Evolutionary conservation across 805 yeast genomes (phyloP).

Genomic region (Osmozyma mogii): DNA sequence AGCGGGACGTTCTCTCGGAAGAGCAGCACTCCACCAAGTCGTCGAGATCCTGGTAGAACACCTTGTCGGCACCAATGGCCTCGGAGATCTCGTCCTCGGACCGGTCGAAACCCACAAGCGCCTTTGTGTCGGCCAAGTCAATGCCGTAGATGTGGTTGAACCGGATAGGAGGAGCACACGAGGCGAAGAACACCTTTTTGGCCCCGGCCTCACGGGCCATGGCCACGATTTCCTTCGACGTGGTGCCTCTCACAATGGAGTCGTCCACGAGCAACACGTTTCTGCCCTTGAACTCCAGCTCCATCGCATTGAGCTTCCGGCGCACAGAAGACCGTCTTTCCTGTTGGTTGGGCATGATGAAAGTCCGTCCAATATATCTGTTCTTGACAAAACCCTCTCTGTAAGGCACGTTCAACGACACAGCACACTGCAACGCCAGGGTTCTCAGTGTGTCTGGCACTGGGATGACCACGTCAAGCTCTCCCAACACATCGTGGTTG

Average conservation of each 20-base stretch:
- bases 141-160: constrained; percentile 95
- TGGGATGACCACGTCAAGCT: constrained; percentile 91
- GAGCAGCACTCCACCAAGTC: constrained; percentile 79
- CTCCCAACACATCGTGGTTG: constrained; percentile 35
- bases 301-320: constrained; percentile 94
- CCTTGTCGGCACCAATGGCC: constrained; percentile 83
- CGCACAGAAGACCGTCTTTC: constrained; percentile 92
- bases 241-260: constrained; percentile 95
- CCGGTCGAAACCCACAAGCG: constrained; percentile 80
- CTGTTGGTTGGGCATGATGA: constrained; percentile 96
- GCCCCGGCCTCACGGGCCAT: constrained; percentile 99
- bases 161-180: constrained; percentile 98
- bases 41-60: constrained; percentile 77
- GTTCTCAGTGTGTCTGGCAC: constrained; percentile 99
- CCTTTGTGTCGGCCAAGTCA: constrained; percentile 91
- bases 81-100: constrained; percentile 67
- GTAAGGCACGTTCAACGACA: constrained; percentile 69
- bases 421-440: constrained; percentile 88
- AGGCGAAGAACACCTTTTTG: constrained; percentile 86
- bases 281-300: constrained; percentile 76
- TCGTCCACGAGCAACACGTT: constrained; percentile 91
- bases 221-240: constrained; percentile 89
- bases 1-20: constrained; percentile 45
- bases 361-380: constrained; percentile 94
- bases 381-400: constrained; percentile 97